phyloP scores from a whole-genome alignment of 2,329 filamentous ascomycete species.

The Microcyclosporella mali region DNA sequence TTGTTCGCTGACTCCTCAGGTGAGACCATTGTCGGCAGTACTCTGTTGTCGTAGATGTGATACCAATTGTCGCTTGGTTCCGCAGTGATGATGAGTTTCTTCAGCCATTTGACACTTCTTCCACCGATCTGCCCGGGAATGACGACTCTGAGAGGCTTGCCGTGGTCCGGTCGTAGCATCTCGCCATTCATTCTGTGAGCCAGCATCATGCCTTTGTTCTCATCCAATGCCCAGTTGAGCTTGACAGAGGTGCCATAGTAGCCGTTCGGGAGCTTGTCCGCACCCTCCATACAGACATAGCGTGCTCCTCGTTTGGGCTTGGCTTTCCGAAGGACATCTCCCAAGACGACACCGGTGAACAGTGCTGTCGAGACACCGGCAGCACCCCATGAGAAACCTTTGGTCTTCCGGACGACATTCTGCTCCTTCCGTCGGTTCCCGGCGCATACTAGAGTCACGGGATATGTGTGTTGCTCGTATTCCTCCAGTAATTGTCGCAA shows the following conservation, averaged over 20 bases:
- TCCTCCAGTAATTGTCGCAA: constrained; percentile 65
- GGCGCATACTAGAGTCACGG: constrained; percentile 83
- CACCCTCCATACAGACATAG: constrained; percentile 88
- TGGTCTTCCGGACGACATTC: constrained; percentile 81
- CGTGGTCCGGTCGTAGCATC: constrained; percentile 72
- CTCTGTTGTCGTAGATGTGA: constrained; percentile 87
- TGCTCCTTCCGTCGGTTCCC: constrained; percentile 91
- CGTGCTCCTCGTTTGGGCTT: constrained; percentile 63
- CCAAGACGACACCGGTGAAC: constrained; percentile 76
- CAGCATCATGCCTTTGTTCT: constrained; percentile 75
- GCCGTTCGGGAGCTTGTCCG: constrained; percentile 78
- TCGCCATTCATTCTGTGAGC: constrained; percentile 90
- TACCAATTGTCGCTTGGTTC: constrained; percentile 89
- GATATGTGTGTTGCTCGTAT: constrained; percentile 77
- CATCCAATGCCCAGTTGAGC: constrained; percentile 80
- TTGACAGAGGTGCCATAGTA: constrained; percentile 84
- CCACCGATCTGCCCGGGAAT: constrained; percentile 90
- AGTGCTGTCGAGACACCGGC: constrained; percentile 81
- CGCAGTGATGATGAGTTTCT: constrained; percentile 69
- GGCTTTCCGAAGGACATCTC: constrained; percentile 63
- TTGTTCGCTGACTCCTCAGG: constrained; percentile 72
- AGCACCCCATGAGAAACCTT: constrained; percentile 90
- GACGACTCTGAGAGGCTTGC: constrained; percentile 72
- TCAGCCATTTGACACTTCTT: constrained; percentile 89
- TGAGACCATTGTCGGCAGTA: constrained; percentile 77